Evolutionary conservation across 306 rosid genomes (phyloP), one percentile per base, ranked within the genome.

Genomic region (Dicorynia guianensis): DNA sequence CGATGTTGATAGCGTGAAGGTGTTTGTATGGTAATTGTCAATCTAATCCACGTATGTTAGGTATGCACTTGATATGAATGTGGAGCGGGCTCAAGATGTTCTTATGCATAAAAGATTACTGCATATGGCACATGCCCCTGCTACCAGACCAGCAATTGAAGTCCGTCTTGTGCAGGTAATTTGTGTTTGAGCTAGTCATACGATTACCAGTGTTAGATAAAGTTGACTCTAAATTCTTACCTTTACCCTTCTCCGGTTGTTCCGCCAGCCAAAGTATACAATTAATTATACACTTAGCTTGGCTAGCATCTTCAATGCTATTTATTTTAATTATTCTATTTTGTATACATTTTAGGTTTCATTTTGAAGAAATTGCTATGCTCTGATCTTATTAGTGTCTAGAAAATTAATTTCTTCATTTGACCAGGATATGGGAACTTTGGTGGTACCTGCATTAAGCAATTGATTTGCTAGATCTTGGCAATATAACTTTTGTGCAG

Each of bases 51-150:
- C 52, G 25, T 35, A 13, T 68, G 10, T 57, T 79, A 93, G 98
- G 82, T 93, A 91, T 86, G 97, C 98, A 1, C 25, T 85, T 81
- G 90, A 93, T 80, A 81, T 93, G 87, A 89, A 93, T 58, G 86
- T 86, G 77, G 90, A 91, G 84, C 86, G 93, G 76, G 91, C 96
- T 10, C 76, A 86, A 82, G 90, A 89, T 64, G 96, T 93, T 81
- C 85, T 93, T 43, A 76, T 89, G 92, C 98, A 93, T 63, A 88
- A 87, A 76, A 82, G 80, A 48, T 78, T 93, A 60, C 81, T 93
- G 77, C 86, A 79, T 15, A 72, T 84, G 63, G 97, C 98, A 43
- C 85, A 77, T 76, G 82, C 69, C 53, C 81, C 93, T 34, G 71
- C 81, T 59, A 75, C 82, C 18, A 82, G 91, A 75, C 90, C 93